Base-by-base conservation (phyloP, 2,329 filamentous ascomycete species). In the Cordyceps cicadae region DNA sequence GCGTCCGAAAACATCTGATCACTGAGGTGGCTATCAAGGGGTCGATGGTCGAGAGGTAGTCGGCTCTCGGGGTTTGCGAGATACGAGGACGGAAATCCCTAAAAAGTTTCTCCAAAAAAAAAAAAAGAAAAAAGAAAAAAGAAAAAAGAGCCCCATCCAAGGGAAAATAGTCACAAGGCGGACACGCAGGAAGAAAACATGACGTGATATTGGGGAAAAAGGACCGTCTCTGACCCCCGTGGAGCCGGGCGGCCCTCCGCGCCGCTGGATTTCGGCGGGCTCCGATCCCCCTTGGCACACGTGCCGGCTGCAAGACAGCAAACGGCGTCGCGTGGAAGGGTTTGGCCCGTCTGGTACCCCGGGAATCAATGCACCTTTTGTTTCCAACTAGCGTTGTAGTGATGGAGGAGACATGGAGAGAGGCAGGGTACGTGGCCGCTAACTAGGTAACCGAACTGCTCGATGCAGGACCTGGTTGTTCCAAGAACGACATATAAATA, bases 221-320 rank as follows among this genome's bases (percentile, higher is more conserved):
- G 14, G 4, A 12, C 45, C 43, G 24, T 39, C 32, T 48, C 54
- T 26, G n/a, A 19, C 15, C 2, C 60, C 29, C 46, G 52, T 65
- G 58, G 63, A 64, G 59, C 52, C 59, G 64, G 43, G 37, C 64
- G 59, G 61, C 34, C 53, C 63, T 52, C 59, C 59, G 62, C 63
- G 63, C 58, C 61, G 17, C 62, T 66, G 68, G 68, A 63, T 43
- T 59, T 69, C 68, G 68, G 68, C 68, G 68, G 66, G 65, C 64
- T 70, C 68, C 67, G 68, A 58, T 51, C 41, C 37, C 43, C 51
- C 21, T 21, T 29, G 5, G 15, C 17, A 7, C 45, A 32, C 5
- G n/a, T 29, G 43, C 53, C 53, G 41, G n/a, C 24, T n/a, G 14
- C 46, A 32, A 50, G 15, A 34, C 32, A 6, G 6, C 11, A 37